phyloP scores from a whole-genome alignment of 2,329 filamentous ascomycete species.

The Monilinia aucupariae region DNA sequence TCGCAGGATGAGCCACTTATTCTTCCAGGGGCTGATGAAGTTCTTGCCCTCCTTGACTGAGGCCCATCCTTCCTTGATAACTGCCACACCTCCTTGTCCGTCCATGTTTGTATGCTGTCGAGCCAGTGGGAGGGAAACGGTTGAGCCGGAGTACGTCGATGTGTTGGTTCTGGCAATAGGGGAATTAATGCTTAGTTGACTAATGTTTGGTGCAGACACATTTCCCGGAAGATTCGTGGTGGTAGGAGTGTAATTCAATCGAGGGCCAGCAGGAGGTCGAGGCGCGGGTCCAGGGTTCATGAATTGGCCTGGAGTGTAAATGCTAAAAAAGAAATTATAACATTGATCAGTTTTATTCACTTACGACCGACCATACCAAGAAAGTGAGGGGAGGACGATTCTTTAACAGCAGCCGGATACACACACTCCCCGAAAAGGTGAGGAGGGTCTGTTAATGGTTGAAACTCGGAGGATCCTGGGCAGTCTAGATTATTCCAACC shows the following conservation, averaged over 20 bases:
- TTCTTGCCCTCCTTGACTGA: conserved; percentile 87
- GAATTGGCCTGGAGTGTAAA: conserved; percentile 64
- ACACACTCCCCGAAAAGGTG: neutral
- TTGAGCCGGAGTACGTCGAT: conserved; percentile 64
- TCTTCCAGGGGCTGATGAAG: conserved; percentile 80
- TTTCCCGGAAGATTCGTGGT: conserved; percentile 66
- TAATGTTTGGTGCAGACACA: conserved; percentile 72
- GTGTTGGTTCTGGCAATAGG: conserved; percentile 61
- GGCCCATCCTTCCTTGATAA: conserved; percentile 78
- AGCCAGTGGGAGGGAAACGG: conserved; percentile 65
- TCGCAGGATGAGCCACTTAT: conserved; percentile 84
- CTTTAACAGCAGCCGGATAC: conserved; percentile 3
- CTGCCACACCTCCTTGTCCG: conserved; percentile 61
- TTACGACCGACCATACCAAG: conserved; percentile 8
- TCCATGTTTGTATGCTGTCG: conserved; percentile 52
- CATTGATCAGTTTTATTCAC: conserved; percentile 9
- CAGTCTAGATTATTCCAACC: conserved; percentile 6
- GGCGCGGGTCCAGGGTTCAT: conserved; percentile 97
- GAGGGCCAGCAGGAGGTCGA: conserved; percentile 76
- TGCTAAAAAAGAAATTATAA: conserved; percentile 36
- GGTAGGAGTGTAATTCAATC: conserved; percentile 72
- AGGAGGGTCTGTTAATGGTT: neutral
- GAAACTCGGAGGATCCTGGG: neutral
- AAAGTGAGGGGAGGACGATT: conserved; percentile 11
- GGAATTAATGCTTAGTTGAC: conserved; percentile 48